A percentile compares a stretch with the other conserved stretches of the same genome.
Evolutionary conservation across 768 basidiomycete genomes (phyloP).

Genomic region (Lyophyllum decastes): DNA sequence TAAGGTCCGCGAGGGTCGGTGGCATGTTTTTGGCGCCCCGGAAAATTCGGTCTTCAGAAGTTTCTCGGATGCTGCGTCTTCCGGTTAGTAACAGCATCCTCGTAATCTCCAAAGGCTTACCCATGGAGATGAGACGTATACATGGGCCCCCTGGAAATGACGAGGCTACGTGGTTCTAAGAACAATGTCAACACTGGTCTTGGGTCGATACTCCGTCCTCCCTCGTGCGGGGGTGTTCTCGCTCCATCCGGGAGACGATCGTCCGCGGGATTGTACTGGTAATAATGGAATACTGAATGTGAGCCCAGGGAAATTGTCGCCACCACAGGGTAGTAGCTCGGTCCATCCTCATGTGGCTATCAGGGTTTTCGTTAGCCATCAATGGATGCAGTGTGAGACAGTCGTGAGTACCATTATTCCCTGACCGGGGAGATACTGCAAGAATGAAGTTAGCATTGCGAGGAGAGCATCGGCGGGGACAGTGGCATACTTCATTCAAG

Average conservation of each 20-base stretch:
- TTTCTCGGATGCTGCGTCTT: slow-evolving; percentile 55
- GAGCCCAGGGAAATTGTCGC: slow-evolving; percentile 89
- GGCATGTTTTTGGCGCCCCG: slow-evolving; percentile 20
- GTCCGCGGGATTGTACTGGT: slow-evolving; percentile 50
- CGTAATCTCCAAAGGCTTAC: slow-evolving; percentile 27
- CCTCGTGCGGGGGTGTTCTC: slow-evolving; percentile 21
- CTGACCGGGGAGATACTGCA: slow-evolving; percentile 82
- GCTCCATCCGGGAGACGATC: slow-evolving; percentile 14
- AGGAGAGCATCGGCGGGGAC: background rate
- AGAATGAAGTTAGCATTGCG: slow-evolving; percentile 1
- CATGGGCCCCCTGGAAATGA: slow-evolving; percentile 70
- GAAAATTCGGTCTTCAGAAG: slow-evolving; percentile 49
- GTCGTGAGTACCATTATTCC: slow-evolving; percentile 79
- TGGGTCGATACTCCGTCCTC: slow-evolving; percentile 60
- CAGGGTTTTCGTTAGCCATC: background rate
- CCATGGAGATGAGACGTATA: slow-evolving; percentile 82
- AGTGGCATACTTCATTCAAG: slow-evolving; percentile 69
- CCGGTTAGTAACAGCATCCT: slow-evolving; percentile 11
- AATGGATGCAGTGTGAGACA: background rate
- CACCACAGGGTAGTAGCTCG: slow-evolving; percentile 84
- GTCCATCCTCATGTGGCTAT: slow-evolving; percentile 93
- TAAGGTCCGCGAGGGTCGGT: slow-evolving; percentile 29
- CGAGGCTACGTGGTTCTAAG: slow-evolving; percentile 82
- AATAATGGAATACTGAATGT: slow-evolving; percentile 83
- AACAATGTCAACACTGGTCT: slow-evolving; percentile 71